A percentile compares a stretch with the other conserved stretches of the same genome.
These are phyloP conservation scores for Boechera retrofracta DNA, from an alignment of 345 rosid genomes.

Conservation along the genomic window DNA sequence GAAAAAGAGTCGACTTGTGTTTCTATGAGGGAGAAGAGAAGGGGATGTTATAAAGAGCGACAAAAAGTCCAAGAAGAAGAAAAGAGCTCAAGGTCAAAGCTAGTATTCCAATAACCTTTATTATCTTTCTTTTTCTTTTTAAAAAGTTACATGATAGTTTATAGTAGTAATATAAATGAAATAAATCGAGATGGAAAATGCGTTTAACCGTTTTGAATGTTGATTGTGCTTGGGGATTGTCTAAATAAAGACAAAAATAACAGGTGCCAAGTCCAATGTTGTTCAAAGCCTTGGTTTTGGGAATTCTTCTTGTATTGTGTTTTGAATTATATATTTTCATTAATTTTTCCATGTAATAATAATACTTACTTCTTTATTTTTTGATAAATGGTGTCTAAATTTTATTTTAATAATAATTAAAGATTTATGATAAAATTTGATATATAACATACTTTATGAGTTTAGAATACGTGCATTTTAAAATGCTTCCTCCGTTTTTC, in stretches of 20 bases:
- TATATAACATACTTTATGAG: not conserved
- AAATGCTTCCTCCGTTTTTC: not conserved
- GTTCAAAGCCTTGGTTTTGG: constrained; percentile 47
- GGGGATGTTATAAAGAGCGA: constrained; percentile 28
- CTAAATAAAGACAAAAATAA: constrained; percentile 20
- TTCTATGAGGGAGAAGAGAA: constrained; percentile 18
- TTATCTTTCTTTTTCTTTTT: not conserved
- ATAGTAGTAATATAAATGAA: not conserved
- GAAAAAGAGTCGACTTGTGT: constrained; percentile 10
- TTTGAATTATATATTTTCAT: not conserved
- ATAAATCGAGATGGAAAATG: constrained; percentile 19
- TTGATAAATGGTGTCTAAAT: not conserved
- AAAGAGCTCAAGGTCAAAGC: constrained; percentile 47
- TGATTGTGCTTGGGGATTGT: constrained; percentile 40
- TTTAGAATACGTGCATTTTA: not conserved
- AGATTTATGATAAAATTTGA: not conserved
- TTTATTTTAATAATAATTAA: not conserved
- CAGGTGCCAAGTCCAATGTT: constrained; percentile 37
- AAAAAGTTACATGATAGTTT: constrained; percentile 4
- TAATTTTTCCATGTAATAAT: not conserved
- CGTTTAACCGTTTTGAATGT: constrained; percentile 36
- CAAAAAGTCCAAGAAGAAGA: constrained; percentile 44
- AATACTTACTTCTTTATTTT: not conserved
- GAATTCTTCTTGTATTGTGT: constrained; percentile 25
- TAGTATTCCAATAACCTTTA: constrained; percentile 38